Conservation (phyloP, 1,284 basidiomycete species). For the Leucoagaricus sp. region DNA sequence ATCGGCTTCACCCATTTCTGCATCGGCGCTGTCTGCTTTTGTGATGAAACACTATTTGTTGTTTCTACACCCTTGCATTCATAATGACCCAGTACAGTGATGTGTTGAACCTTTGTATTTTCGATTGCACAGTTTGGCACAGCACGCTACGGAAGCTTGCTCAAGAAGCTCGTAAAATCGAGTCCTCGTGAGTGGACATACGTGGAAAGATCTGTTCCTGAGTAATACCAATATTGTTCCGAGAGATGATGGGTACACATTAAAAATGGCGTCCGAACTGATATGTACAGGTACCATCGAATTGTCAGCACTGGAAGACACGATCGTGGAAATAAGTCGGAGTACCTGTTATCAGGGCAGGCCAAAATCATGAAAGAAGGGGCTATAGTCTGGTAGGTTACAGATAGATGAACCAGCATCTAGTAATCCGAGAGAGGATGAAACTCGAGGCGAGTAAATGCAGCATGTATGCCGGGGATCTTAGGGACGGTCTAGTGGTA, state of each 20-base stretch:
- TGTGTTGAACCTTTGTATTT: slow-evolving; percentile 32
- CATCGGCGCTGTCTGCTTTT: slow-evolving; percentile 21
- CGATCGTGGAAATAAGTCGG: neutral
- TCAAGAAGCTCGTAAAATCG: neutral
- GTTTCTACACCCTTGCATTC: slow-evolving; percentile 33
- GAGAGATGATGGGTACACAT: slow-evolving; percentile 32
- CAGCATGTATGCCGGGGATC: no score
- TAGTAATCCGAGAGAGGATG: neutral
- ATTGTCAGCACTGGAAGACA: slow-evolving; percentile 3
- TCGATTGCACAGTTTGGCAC: slow-evolving; percentile 34
- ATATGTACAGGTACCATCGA: slow-evolving; percentile 23
- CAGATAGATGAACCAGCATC: slow-evolving; percentile 8
- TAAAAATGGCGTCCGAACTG: slow-evolving; percentile 31
- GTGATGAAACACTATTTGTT: slow-evolving; percentile 27
- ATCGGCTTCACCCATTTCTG: slow-evolving; percentile 32
- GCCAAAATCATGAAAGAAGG: slow-evolving; percentile 38
- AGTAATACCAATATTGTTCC: slow-evolving; percentile 35
- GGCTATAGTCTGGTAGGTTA: no score
- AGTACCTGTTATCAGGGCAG: slow-evolving; percentile 35
- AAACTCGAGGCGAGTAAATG: no score
- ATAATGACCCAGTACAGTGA: slow-evolving; percentile 38
- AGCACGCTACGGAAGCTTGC: slow-evolving; percentile 27
- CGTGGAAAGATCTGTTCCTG: slow-evolving; percentile 30
- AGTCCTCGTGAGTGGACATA: slow-evolving; percentile 21
- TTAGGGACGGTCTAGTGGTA: no score